Conservation (phyloP, 192 early-diverging fungal species). For the Linnemannia elongata region DNA sequence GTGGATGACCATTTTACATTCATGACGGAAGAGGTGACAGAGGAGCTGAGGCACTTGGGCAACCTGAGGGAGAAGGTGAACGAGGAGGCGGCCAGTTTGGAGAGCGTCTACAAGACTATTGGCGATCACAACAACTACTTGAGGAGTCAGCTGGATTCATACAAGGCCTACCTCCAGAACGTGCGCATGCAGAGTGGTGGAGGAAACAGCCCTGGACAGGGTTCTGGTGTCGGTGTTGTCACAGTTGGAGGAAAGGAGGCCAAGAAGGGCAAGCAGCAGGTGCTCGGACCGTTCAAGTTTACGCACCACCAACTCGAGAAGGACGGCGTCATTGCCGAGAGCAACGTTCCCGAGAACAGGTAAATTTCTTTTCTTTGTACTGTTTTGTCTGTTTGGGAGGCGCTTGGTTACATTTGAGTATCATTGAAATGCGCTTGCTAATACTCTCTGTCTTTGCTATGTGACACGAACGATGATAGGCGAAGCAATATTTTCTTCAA, state of each 20-base stretch:
- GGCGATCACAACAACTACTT: constrained; percentile 95
- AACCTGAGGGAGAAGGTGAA: constrained; percentile 91
- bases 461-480: constrained; percentile 42
- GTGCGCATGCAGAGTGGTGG: constrained; percentile 86
- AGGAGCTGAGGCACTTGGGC: constrained; percentile 92
- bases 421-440: too few relatives aligned
- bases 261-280: constrained; percentile 63
- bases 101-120: constrained; percentile 92
- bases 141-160: constrained; percentile 89
- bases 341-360: constrained; percentile 92
- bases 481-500: constrained; percentile 91
- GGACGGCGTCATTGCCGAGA: constrained; percentile 92
- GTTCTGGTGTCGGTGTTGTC: constrained; percentile 71
- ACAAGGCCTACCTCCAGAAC: constrained; percentile 95
- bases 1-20: constrained; percentile 88
- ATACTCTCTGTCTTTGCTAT: too few relatives aligned
- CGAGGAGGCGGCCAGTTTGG: constrained; percentile 82
- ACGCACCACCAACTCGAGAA: constrained; percentile 88
- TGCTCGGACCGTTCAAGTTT: constrained; percentile 86
- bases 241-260: constrained; percentile 68
- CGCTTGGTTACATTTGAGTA: not conserved
- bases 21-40: constrained; percentile 89
- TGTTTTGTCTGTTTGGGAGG: not conserved
- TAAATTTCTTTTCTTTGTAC: constrained; percentile 40
- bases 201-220: constrained; percentile 39